Conservation (phyloP, 257 asterid species). For the Misopates orontium region DNA sequence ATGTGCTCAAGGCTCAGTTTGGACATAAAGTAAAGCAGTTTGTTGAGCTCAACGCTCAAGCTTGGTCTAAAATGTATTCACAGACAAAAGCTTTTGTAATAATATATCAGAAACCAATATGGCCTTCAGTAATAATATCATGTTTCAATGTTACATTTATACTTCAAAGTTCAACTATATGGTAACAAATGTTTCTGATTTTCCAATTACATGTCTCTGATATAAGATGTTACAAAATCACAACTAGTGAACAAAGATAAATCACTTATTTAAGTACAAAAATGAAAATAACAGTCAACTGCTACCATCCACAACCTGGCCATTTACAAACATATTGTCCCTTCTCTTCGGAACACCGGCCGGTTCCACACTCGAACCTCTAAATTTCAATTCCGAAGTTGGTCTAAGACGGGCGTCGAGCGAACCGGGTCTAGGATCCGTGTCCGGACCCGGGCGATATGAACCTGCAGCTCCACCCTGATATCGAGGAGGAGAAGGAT, state of each 20-base stretch:
- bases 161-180: background rate
- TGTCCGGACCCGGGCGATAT: slow-evolving; percentile 50
- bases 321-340: slow-evolving; percentile 56
- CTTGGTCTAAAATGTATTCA: too few species aligned
- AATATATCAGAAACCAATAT: background rate
- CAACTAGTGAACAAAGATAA: slow-evolving; percentile 24
- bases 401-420: slow-evolving; percentile 66
- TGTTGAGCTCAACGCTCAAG: too few species aligned
- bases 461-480: slow-evolving; percentile 52
- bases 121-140: slow-evolving; percentile 2
- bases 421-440: slow-evolving; percentile 51
- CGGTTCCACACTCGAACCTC: slow-evolving; percentile 64
- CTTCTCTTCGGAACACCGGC: slow-evolving; percentile 65
- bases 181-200: slow-evolving; percentile 27
- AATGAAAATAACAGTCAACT: slow-evolving; percentile 35
- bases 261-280: slow-evolving; percentile 17
- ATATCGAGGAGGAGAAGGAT: slow-evolving; percentile 69
- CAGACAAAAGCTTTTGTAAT: background rate
- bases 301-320: slow-evolving; percentile 59
- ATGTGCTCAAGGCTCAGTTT: too few species aligned
- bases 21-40: too few species aligned
- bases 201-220: slow-evolving; percentile 30
- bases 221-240: slow-evolving; percentile 38
- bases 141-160: too few species aligned
- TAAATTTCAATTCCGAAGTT: slow-evolving; percentile 57